These are phyloP conservation scores for Camillea tinctor DNA, from an alignment of 2,329 filamentous ascomycete genomes.

Conservation along the genomic window DNA sequence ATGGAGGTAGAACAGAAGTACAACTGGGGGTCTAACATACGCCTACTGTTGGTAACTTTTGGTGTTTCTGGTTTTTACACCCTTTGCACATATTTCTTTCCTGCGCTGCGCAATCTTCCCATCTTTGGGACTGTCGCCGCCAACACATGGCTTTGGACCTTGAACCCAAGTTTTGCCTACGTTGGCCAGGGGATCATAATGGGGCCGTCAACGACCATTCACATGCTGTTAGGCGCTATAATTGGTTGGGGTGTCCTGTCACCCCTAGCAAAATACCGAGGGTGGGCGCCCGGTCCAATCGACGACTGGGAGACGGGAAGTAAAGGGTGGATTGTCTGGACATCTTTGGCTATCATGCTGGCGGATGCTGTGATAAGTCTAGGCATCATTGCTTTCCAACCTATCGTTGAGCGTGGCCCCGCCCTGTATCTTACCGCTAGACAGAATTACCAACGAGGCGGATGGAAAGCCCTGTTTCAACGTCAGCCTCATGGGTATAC, in stretches of 20 bases:
- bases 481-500: slow-evolving; percentile 23
- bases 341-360: slow-evolving; percentile 94
- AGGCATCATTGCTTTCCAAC: slow-evolving; percentile 70
- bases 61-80: slow-evolving; percentile 66
- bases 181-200: slow-evolving; percentile 98
- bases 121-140: slow-evolving; percentile 77
- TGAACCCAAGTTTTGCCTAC: slow-evolving; percentile 97
- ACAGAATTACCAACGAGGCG: slow-evolving; percentile 20
- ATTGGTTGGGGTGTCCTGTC: slow-evolving; percentile 90
- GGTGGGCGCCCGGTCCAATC: slow-evolving; percentile 87
- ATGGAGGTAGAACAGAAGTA: slow-evolving; percentile 37
- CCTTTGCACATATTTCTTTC: slow-evolving; percentile 84
- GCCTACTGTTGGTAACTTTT: slow-evolving; percentile 57
- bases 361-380: slow-evolving; percentile 89
- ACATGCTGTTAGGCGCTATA: slow-evolving; percentile 90
- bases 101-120: slow-evolving; percentile 79
- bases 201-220: slow-evolving; percentile 90
- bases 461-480: slow-evolving; percentile 22
- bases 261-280: slow-evolving; percentile 78
- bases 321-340: slow-evolving; percentile 98
- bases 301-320: slow-evolving; percentile 88
- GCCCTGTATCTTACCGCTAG: slow-evolving; percentile 18
- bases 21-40: slow-evolving; percentile 49
- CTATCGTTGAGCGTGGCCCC: slow-evolving; percentile 50
- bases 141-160: slow-evolving; percentile 84